Conservation (phyloP, 208 protist genomes). For the Leishmania martiniquensis region DNA sequence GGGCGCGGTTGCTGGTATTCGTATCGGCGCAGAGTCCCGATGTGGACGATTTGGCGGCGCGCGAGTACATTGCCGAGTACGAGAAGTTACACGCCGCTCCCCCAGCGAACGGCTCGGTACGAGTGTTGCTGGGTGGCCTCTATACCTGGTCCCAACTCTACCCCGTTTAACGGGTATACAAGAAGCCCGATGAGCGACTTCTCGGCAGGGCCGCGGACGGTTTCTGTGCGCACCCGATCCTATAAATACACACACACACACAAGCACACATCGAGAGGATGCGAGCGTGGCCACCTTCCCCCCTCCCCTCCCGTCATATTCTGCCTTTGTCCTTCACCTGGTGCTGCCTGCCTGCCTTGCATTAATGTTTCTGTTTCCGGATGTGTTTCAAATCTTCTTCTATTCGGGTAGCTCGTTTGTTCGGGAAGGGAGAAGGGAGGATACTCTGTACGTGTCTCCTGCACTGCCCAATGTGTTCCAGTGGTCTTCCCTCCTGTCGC, state of each 20-base stretch:
- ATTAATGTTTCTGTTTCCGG: background rate
- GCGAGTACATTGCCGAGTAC: conserved; percentile 50
- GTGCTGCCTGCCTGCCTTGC: background rate
- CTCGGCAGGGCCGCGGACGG: background rate
- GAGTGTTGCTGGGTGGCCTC: conserved; percentile 51
- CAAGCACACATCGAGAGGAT: background rate
- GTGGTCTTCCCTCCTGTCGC: too few species aligned
- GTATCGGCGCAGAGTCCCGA: conserved; percentile 57
- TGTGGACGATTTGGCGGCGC: conserved; percentile 54
- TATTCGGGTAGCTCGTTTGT: too few species aligned
- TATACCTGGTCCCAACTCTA: conserved; percentile 28
- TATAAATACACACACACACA: conserved; percentile 1
- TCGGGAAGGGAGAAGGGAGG: too few species aligned
- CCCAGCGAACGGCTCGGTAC: conserved; percentile 17
- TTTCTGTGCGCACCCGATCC: background rate
- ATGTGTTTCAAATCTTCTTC: too few species aligned
- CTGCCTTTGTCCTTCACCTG: too few species aligned
- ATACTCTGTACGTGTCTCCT: too few species aligned
- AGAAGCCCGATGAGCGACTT: background rate
- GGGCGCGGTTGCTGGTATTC: conserved; percentile 40
- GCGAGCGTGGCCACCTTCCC: background rate
- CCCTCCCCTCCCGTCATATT: background rate
- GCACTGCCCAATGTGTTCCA: background rate
- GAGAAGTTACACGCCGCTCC: conserved; percentile 13
- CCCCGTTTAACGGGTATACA: background rate